Evolutionary conservation across 371 early-diverging fungal genomes (phyloP).

Genomic region (Lichtheimia ornata): DNA sequence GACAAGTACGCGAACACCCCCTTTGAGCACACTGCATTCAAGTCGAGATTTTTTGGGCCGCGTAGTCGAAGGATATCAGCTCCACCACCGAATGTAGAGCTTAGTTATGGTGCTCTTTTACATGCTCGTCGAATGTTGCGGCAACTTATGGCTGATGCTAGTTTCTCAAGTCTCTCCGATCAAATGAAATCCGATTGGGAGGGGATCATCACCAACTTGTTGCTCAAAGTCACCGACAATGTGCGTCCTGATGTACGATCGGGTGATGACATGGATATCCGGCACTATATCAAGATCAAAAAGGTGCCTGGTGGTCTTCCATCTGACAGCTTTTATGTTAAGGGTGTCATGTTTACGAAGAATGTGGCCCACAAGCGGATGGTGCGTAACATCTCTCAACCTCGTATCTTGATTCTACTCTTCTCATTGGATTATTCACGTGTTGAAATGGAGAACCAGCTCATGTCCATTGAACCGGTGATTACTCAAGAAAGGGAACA

Average conservation of each 20-base stretch:
- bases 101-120: slow-evolving; percentile 65
- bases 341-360: slow-evolving; percentile 90
- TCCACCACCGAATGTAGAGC: slow-evolving; percentile 57
- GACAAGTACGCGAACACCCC: slow-evolving; percentile 1
- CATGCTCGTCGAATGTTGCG: slow-evolving; percentile 68
- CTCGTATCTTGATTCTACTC: slow-evolving; percentile 83
- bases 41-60: slow-evolving; percentile 14
- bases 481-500: slow-evolving; percentile 86
- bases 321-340: slow-evolving; percentile 78
- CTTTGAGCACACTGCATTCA: slow-evolving; percentile 15
- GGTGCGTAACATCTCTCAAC: slow-evolving; percentile 65
- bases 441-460: slow-evolving; percentile 77
- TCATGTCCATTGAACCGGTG: slow-evolving; percentile 80
- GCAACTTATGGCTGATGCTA: slow-evolving; percentile 48
- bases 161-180: slow-evolving; percentile 20
- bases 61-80: slow-evolving; percentile 53
- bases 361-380: slow-evolving; percentile 90
- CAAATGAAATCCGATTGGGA: slow-evolving; percentile 70
- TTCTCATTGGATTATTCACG: slow-evolving; percentile 90
- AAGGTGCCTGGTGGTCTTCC: slow-evolving; percentile 89
- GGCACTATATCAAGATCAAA: slow-evolving; percentile 93
- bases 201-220: slow-evolving; percentile 68
- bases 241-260: slow-evolving; percentile 71
- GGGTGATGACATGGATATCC: slow-evolving; percentile 88
- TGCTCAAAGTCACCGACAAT: slow-evolving; percentile 70